A percentile compares a stretch with the other conserved stretches of the same genome.
phyloP scores from a whole-genome alignment of 1,139 yeast species.

The Taiozyma onychis region DNA sequence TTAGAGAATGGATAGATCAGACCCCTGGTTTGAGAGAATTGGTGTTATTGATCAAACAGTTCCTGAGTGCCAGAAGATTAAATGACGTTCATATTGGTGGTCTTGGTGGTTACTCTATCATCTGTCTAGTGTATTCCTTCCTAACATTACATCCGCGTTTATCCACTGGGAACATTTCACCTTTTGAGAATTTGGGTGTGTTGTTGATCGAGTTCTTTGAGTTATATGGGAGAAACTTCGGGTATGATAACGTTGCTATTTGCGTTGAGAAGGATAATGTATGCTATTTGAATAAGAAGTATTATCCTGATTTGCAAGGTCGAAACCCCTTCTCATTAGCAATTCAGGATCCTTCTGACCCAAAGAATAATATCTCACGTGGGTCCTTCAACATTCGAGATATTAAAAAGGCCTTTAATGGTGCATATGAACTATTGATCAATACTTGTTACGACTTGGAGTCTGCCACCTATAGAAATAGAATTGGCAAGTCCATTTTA shows the following conservation, averaged over 20 bases:
- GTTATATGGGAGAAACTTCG: slow-evolving; percentile 88
- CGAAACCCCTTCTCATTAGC: slow-evolving; percentile 63
- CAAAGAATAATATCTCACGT: slow-evolving; percentile 74
- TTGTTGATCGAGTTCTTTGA: slow-evolving; percentile 90
- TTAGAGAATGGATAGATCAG: slow-evolving; percentile 64
- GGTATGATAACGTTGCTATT: slow-evolving; percentile 73
- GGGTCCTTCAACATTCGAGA: slow-evolving; percentile 81
- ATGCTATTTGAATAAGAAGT: slow-evolving; percentile 51
- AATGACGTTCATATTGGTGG: slow-evolving; percentile 97
- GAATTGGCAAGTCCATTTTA: slow-evolving; percentile 69
- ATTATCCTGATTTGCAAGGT: slow-evolving; percentile 49
- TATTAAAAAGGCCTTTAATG: slow-evolving; percentile 82
- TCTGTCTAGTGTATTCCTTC: slow-evolving; percentile 82
- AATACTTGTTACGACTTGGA: slow-evolving; percentile 61
- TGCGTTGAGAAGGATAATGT: slow-evolving; percentile 50
- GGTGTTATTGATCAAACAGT: slow-evolving; percentile 82
- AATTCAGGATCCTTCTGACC: slow-evolving; percentile 88
- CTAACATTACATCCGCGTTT: slow-evolving; percentile 76
- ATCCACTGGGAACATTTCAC: slow-evolving; percentile 58
- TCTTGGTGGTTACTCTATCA: slow-evolving; percentile 89
- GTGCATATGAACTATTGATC: slow-evolving; percentile 79
- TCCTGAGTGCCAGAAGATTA: slow-evolving; percentile 69
- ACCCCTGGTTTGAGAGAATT: slow-evolving; percentile 84
- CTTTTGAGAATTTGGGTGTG: slow-evolving; percentile 78
- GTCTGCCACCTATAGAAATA: slow-evolving; percentile 53